phyloP scores from a whole-genome alignment of 768 basidiomycete genomes.

The Mycena kentingensis region DNA sequence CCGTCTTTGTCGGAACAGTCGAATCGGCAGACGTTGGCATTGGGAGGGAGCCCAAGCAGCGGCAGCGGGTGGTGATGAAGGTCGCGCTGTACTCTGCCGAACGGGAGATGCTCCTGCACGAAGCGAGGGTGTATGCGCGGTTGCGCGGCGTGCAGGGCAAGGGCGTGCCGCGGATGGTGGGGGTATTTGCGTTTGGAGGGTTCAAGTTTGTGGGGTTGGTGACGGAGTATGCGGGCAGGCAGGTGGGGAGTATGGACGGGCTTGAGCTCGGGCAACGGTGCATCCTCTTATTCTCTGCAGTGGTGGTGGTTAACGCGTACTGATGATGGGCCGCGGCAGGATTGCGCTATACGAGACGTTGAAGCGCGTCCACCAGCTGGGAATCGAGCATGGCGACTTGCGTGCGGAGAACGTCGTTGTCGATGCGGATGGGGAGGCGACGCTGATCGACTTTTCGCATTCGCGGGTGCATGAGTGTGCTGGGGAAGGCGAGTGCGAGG shows the following conservation, averaged over 20 bases:
- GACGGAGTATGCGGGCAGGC: neutral
- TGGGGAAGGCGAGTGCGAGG: neutral
- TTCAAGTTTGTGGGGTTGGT: constrained; percentile 7
- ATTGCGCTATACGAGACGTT: constrained; percentile 1
- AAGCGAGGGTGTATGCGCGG: constrained; percentile 11
- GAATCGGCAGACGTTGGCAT: too few relatives aligned
- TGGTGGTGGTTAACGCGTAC: neutral
- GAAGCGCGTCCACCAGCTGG: neutral
- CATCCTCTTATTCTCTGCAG: neutral
- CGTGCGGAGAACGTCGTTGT: constrained; percentile 13
- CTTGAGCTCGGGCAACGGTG: constrained; percentile 6
- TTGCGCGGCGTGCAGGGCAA: neutral
- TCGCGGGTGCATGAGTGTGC: constrained; percentile 6
- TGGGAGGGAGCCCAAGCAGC: too few relatives aligned
- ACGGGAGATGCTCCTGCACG: constrained; percentile 1
- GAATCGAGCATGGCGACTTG: constrained; percentile 8
- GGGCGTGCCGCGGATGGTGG: constrained; percentile 2
- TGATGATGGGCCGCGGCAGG: neutral
- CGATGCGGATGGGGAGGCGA: neutral
- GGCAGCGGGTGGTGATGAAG: constrained; percentile 13
- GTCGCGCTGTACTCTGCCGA: constrained; percentile 8
- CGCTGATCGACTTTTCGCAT: constrained; percentile 13
- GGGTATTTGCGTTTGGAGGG: neutral
- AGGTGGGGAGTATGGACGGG: neutral
- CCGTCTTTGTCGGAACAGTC: constrained; percentile 7